Percentiles rank a stretch among this genome's conserved stretches.
These are phyloP conservation scores for Blepharisma japonicum DNA, from an alignment of 73 alveolate species.

Conservation along the genomic window DNA sequence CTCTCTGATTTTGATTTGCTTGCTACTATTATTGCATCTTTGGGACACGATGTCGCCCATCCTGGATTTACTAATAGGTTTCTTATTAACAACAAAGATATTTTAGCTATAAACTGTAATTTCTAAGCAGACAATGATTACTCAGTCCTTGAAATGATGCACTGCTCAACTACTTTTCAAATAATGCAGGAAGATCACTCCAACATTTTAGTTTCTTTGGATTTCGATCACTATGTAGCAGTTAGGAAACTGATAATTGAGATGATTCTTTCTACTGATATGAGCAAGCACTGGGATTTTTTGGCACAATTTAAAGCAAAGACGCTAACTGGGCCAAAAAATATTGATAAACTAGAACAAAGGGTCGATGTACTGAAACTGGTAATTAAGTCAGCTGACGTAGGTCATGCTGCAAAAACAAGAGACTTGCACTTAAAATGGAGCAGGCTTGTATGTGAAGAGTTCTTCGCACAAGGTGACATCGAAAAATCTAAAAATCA, in stretches of 20 bases:
- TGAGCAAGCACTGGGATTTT: constrained; percentile 59
- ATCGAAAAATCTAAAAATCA: too few species aligned
- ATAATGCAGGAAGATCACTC: constrained; percentile 64
- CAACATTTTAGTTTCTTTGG: constrained; percentile 67
- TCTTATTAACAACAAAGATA: neutral
- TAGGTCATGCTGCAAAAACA: too few species aligned
- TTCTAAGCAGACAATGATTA: constrained; percentile 62
- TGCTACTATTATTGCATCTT: constrained; percentile 29
- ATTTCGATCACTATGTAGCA: constrained; percentile 54
- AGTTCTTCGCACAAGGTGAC: too few species aligned
- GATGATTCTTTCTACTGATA: constrained; percentile 79
- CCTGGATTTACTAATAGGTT: constrained; percentile 25
- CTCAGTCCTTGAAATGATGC: constrained; percentile 80
- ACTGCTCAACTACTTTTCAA: constrained; percentile 76
- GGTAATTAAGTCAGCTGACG: too few species aligned
- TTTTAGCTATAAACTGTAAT: constrained; percentile 31
- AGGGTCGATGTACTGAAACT: too few species aligned
- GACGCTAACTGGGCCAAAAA: too few species aligned
- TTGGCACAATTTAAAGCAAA: neutral
- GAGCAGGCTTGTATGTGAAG: too few species aligned
- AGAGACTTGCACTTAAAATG: too few species aligned
- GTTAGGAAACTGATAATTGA: constrained; percentile 70
- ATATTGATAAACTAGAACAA: too few species aligned
- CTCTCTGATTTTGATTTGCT: constrained; percentile 26
- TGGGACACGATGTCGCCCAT: constrained; percentile 45